Base-by-base conservation (phyloP, 345 rosid genomes). In the Raphanus sativus region DNA sequence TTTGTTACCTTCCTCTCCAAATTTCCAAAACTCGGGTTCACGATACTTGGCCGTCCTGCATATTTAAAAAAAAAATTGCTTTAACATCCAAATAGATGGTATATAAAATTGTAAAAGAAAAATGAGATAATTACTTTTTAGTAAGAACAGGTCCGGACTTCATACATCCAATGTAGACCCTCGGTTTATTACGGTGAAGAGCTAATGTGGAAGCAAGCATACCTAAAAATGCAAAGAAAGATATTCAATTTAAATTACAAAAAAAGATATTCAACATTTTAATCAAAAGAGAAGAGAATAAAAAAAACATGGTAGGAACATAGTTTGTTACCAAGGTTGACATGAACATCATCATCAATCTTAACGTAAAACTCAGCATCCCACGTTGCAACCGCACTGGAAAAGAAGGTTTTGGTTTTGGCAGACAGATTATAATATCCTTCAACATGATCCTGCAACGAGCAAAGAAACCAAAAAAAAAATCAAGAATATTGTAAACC, bases 281-380 rank as follows among this genome's bases (percentile, higher is more conserved):
- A 78, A 30, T 6, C 1, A 17, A 40, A 30, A 6, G 29, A 70
- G 26, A 5, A 30, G 48, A 77, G 52, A 9, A 12, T 0, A 2
- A 15, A 33, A 52, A 2, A 6, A 15, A 54, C 21, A 30, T 60
- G 59, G n/a, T 16, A 65, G 33, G 33, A 52, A 74, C 17, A 63
- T 8, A 56, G 11, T 62, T 83, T 62, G 79, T 50, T 86, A 91
- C 99, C 99, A 75, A 96, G 86, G 86, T 96, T 96, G 71, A 96
- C 96, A 73, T 96, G 98, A 80, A 93, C 89, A 85, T 96, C 99
- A 83, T 96, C 99, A 83, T 96, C 99, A 83, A 93, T 91, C 85
- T 96, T 91, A 83, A 95, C 80, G 83, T 91, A 95, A 80, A 75
- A 95, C 16, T 93, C 97, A 68, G 98, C 94, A 84, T 95, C 96